Percentiles rank a stretch among this genome's conserved stretches.
These are phyloP conservation scores for Pyrenopolyporus hunteri DNA, from an alignment of 495 filamentous ascomycete species.

Conservation along the genomic window DNA sequence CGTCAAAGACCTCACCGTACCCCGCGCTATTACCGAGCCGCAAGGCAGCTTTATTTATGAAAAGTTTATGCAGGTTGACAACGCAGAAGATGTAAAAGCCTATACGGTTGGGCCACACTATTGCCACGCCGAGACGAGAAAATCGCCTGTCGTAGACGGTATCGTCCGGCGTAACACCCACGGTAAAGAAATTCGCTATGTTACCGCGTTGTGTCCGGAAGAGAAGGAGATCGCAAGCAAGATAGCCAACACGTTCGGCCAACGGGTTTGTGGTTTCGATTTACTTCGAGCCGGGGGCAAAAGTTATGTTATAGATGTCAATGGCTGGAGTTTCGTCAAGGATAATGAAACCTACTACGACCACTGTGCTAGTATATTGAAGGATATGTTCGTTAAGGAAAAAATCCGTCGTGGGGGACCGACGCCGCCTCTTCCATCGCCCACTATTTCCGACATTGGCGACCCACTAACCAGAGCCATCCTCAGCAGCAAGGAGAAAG, in stretches of 20 bases:
- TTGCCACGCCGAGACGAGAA: constrained; percentile 96
- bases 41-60: constrained; percentile 92
- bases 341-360: constrained; percentile 99
- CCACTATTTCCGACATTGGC: constrained; percentile 49
- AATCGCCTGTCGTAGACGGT: constrained; percentile 95
- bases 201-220: constrained; percentile 80
- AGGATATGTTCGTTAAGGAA: constrained; percentile 83
- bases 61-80: constrained; percentile 93
- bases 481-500: constrained; percentile 44
- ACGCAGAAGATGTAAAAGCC: constrained; percentile 96
- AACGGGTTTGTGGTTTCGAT: constrained; percentile 96
- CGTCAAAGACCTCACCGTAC: constrained; percentile 73
- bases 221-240: constrained; percentile 85
- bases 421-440: constrained; percentile 52
- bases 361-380: constrained; percentile 81
- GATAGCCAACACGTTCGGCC: constrained; percentile 91
- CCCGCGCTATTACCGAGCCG: constrained; percentile 78
- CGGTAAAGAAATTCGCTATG: constrained; percentile 95
- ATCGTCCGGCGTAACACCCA: constrained; percentile 94
- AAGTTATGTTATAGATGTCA: constrained; percentile 98
- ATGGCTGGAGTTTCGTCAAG: constrained; percentile 99
- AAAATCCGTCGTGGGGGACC: constrained; percentile 57
- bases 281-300: constrained; percentile 83
- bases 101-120: constrained; percentile 95
- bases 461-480: constrained; percentile 48